Percentiles rank a stretch among this genome's conserved stretches.
These are phyloP conservation scores for Stygiomarasmius scandens DNA, from an alignment of 1,284 basidiomycete genomes.

Conservation along the genomic window DNA sequence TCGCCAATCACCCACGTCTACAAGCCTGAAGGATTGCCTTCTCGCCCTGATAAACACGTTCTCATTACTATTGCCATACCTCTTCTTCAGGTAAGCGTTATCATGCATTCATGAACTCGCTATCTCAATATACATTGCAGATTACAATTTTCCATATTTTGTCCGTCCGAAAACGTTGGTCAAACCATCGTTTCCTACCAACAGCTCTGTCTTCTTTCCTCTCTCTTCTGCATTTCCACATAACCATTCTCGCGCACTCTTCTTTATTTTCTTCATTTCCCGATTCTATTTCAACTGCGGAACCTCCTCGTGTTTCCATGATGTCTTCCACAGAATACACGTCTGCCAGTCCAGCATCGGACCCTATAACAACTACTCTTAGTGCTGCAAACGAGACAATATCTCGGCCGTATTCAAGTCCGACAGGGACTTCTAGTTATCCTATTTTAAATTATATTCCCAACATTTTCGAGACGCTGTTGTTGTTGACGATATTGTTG, in stretches of 20 bases:
- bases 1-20: conserved; percentile 59
- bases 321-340: conserved; percentile 8
- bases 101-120: conserved; percentile 47
- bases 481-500: conserved; percentile 55
- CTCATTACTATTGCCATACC: conserved; percentile 70
- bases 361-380: neutral
- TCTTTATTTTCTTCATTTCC: conserved; percentile 25
- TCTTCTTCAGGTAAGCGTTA: conserved; percentile 59
- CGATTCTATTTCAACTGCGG: neutral
- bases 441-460: conserved; percentile 75
- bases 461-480: conserved; percentile 65
- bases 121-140: conserved; percentile 23
- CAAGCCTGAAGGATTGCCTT: conserved; percentile 34
- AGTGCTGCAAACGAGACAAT: neutral
- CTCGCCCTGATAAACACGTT: conserved; percentile 38
- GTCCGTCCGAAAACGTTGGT: conserved; percentile 61
- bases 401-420: conserved; percentile 3
- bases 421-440: conserved; percentile 35
- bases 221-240: conserved; percentile 67
- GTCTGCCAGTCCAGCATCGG: neutral
- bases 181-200: conserved; percentile 63
- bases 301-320: conserved; percentile 27
- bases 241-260: conserved; percentile 48
- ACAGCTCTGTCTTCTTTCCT: conserved; percentile 62
- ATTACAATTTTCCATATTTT: conserved; percentile 59